Conservation (phyloP, 1,139 yeast genomes). For the Taiozyma onychis region DNA sequence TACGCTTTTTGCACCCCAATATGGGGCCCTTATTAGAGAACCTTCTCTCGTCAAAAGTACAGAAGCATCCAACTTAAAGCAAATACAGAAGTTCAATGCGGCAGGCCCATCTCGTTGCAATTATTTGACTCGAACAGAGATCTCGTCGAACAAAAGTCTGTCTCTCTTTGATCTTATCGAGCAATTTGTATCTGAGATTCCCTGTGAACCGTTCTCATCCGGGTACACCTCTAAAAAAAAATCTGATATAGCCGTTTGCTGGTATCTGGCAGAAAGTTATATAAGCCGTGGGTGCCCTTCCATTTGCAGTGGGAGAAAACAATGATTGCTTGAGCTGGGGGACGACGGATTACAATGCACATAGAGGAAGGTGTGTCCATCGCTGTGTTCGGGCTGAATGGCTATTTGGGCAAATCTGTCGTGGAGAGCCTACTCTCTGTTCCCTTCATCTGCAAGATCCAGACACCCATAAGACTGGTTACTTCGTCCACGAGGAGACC, state of each 20-base stretch:
- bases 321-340: background rate
- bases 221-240: background rate
- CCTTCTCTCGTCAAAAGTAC: too few species aligned
- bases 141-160: too few species aligned
- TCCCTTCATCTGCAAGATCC: conserved; percentile 37
- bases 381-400: conserved; percentile 51
- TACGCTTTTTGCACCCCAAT: too few species aligned
- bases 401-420: conserved; percentile 44
- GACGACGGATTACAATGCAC: background rate
- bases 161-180: too few species aligned
- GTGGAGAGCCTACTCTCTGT: conserved; percentile 40
- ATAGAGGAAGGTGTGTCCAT: conserved; percentile 20
- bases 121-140: too few species aligned
- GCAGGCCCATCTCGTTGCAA: background rate
- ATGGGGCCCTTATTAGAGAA: too few species aligned
- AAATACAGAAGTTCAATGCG: too few species aligned
- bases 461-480: conserved; percentile 46
- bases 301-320: background rate
- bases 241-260: background rate
- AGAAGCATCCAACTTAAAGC: too few species aligned
- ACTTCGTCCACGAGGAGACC: conserved; percentile 37
- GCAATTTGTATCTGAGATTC: too few species aligned
- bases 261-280: background rate
- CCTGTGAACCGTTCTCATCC: background rate
- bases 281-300: background rate